Evolutionary conservation across 2,329 filamentous ascomycete species (phyloP), one percentile per base, ranked within the genome.

Genomic region (Gremmenia infestans): DNA sequence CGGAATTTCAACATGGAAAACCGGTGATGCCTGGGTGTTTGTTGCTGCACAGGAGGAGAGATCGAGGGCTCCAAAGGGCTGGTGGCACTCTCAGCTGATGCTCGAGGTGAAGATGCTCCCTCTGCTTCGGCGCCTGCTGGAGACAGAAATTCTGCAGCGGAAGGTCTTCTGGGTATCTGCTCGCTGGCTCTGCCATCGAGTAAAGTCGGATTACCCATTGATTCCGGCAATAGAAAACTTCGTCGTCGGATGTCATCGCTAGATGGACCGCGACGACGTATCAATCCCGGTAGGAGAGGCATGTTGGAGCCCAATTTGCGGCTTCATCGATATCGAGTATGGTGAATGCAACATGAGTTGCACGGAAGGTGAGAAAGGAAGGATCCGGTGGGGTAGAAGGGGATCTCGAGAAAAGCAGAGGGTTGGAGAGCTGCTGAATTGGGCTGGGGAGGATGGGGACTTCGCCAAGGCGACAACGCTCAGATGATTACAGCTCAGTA

Each of bases 1-100:
- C 91, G 88, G 71, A 94, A 91, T 68, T 87, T 86, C 74, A 96
- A 77, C 72, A 96, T 77, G 15, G 81, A 85, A 69, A 87, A 87
- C 59, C 83, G 81, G 57, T 78, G 80, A 64, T 83, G 79, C 65
- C 80, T 84, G 36, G 73, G 73, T 35, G 73, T 76, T 66, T 83
- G 78, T 50, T 81, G 80, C 63, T 82, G 79, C 53, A 79, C 70
- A 14, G 78, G 76, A 25, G 80, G 80, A 49, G 67, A 65, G 8
- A 54, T 54, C 6, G 63, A 59, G 22, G 66, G 63, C 12, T 61
- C 54, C n/a, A 52, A 45, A 22, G 46, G 48, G 12, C 54, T 54
- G 12, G 46, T 23, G 39, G 45, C 55, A 54, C 53, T 57, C 55
- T 67, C 63, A 37, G 54, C 60, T 47, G 65, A 60, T 15, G 53